Base-by-base conservation (phyloP, 2,329 filamentous ascomycete species). In the Colletotrichum zoysiae region DNA sequence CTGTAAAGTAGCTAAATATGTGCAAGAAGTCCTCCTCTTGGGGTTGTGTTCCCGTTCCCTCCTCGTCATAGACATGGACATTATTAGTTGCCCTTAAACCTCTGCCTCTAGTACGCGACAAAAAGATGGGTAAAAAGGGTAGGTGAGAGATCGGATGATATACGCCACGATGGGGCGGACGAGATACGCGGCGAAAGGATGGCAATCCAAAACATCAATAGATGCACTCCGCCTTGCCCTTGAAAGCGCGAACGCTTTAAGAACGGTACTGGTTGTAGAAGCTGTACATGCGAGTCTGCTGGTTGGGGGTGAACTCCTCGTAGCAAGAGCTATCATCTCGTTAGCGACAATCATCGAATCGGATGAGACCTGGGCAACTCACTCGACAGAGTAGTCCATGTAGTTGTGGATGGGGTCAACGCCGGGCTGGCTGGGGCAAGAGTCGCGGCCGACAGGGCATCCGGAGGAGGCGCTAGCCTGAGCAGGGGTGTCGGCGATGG, bases 361-460 rank as follows among this genome's bases (percentile, higher is more conserved):
- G 3, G 8, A 5, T 6, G 5, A 6, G 3, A 26, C n/a, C 20
- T n/a, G 26, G 46, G 20, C 9, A 30, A 74, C 79, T 78, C 75
- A 80, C 82, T 87, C 84, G 65, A 81, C 77, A 30, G 81, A 83
- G 74, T 82, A 82, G 73, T 82, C 80, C 81, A 83, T 83, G 70
- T 79, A 82, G 75, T 83, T 82, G 70, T 79, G 77, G 65, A 83
- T 80, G 55, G 81, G 80, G 64, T 83, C 81, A 23, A 79, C 50
- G 5, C 81, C 80, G 3, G 78, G 59, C 46, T 71, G 71, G 46
- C 65, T 67, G 14, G 81, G 78, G 75, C 81, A 83, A 2, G 80
- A 78, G 72, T 83, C 80, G 59, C 80, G 78, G 7, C 76, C 78
- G n/a, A 68, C 61, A 38, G 82, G 82, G 76, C 83, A 85, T 18